Conservation (phyloP, 768 basidiomycete species). For the Collybiopsis luxurians region DNA sequence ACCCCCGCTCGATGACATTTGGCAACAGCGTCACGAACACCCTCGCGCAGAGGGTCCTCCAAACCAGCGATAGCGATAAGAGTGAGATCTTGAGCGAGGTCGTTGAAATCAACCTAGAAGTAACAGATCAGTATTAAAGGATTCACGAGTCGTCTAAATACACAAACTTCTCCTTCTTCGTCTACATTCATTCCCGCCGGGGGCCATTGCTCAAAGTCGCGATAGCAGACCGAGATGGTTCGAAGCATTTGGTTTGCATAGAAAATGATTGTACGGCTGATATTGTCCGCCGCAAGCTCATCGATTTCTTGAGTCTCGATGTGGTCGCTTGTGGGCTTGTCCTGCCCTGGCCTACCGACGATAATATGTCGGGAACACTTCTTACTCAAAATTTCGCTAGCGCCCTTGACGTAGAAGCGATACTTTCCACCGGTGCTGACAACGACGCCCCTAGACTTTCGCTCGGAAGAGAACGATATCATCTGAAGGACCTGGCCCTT, state of each 20-base stretch:
- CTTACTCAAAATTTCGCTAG: conserved; percentile 88
- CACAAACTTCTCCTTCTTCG: conserved; percentile 52
- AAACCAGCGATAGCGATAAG: conserved; percentile 92
- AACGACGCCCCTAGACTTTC: conserved; percentile 94
- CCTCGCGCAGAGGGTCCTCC: conserved; percentile 91
- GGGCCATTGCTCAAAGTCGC: conserved; percentile 86
- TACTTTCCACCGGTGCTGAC: conserved; percentile 54
- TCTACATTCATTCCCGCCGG: conserved; percentile 44
- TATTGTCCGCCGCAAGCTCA: conserved; percentile 71
- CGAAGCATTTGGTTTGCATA: conserved; percentile 96
- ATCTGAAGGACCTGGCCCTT: conserved; percentile 68
- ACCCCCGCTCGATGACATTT: conserved; percentile 91
- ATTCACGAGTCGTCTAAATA: no score
- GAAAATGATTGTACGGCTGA: conserved; percentile 91
- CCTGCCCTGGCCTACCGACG: conserved; percentile 38
- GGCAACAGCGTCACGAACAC: conserved; percentile 85
- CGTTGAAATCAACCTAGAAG: conserved; percentile 61
- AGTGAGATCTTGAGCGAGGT: conserved; percentile 69
- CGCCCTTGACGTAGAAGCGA: conserved; percentile 88
- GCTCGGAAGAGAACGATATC: conserved; percentile 91
- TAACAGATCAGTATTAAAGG: conserved; percentile 49
- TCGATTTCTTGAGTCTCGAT: conserved; percentile 65
- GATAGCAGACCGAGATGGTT: conserved; percentile 92
- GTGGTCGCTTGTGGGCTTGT: conserved; percentile 19
- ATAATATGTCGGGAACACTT: conserved; percentile 72